phyloP scores from a whole-genome alignment of 1,139 yeast species.

The Pneumocystis oryctolagi region DNA sequence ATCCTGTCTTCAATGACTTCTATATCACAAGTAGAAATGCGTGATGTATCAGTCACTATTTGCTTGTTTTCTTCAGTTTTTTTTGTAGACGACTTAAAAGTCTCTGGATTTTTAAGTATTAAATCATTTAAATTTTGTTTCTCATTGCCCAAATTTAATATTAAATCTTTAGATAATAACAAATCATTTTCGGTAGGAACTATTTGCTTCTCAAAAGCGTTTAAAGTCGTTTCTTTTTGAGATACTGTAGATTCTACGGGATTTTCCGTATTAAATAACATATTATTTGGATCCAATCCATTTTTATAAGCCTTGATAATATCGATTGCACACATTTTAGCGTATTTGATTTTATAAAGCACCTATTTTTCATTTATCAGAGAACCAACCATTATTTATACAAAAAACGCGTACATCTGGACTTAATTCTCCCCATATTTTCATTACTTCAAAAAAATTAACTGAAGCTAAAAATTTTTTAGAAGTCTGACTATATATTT shows the following conservation, averaged over 20 bases:
- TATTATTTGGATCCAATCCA: conserved; percentile 41
- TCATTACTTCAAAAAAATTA: conserved; percentile 34
- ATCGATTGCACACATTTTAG: conserved; percentile 45
- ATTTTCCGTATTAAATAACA: conserved; percentile 2
- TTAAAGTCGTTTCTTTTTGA: conserved; percentile 1
- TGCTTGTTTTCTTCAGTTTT: conserved; percentile 8
- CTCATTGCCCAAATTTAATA: not conserved
- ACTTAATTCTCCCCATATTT: conserved; percentile 24
- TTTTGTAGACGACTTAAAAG: conserved; percentile 8
- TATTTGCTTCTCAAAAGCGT: not conserved
- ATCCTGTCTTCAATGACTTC: conserved; percentile 40
- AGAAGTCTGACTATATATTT: conserved; percentile 28
- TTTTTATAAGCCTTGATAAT: conserved; percentile 33
- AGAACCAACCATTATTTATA: conserved; percentile 15
- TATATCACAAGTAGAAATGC: conserved; percentile 28
- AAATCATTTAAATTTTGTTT: not conserved
- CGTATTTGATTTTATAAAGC: conserved; percentile 33
- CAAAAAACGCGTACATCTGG: conserved; percentile 19
- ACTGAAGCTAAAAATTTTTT: conserved; percentile 35
- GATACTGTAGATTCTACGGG: conserved; percentile 8
- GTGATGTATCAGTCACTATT: conserved; percentile 9
- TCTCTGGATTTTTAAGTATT: not conserved
- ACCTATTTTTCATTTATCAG: conserved; percentile 17
- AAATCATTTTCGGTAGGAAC: not conserved
- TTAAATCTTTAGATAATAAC: not conserved